Conservation (phyloP, 2,329 filamentous ascomycete species). For the Aspergillus ibericus region DNA sequence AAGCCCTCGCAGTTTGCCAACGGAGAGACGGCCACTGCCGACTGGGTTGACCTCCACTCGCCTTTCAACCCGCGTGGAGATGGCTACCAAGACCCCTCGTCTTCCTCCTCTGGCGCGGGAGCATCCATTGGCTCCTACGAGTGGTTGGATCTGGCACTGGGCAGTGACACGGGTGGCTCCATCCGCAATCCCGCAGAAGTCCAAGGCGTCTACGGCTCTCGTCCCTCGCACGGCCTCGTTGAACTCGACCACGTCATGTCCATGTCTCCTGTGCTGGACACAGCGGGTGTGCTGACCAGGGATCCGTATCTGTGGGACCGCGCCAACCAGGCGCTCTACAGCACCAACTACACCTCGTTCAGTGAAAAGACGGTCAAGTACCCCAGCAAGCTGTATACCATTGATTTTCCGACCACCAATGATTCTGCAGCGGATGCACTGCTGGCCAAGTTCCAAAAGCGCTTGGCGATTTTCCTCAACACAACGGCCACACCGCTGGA, state of each 20-base stretch:
- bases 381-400: background rate
- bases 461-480: slow-evolving; percentile 45
- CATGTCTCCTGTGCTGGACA: slow-evolving; percentile 46
- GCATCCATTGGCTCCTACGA: slow-evolving; percentile 35
- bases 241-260: slow-evolving; percentile 52
- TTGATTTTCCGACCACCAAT: slow-evolving; percentile 41
- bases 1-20: slow-evolving; percentile 31
- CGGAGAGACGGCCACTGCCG: slow-evolving; percentile 19
- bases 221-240: slow-evolving; percentile 51
- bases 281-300: slow-evolving; percentile 43
- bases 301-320: slow-evolving; percentile 26
- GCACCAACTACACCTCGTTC: slow-evolving; percentile 38
- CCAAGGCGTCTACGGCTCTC: slow-evolving; percentile 53
- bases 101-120: slow-evolving; percentile 26
- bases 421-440: slow-evolving; percentile 36
- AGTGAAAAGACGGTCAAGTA: slow-evolving; percentile 35
- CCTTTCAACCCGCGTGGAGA: slow-evolving; percentile 38
- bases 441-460: slow-evolving; percentile 45
- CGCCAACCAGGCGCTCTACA: slow-evolving; percentile 48
- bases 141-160: slow-evolving; percentile 52
- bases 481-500: slow-evolving; percentile 12
- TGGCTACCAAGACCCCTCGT: slow-evolving; percentile 34
- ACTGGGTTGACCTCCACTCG: slow-evolving; percentile 32
- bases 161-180: slow-evolving; percentile 42
- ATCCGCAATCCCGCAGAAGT: slow-evolving; percentile 51